Conservation (phyloP, 345 rosid species). For the Hevea brasiliensis region DNA sequence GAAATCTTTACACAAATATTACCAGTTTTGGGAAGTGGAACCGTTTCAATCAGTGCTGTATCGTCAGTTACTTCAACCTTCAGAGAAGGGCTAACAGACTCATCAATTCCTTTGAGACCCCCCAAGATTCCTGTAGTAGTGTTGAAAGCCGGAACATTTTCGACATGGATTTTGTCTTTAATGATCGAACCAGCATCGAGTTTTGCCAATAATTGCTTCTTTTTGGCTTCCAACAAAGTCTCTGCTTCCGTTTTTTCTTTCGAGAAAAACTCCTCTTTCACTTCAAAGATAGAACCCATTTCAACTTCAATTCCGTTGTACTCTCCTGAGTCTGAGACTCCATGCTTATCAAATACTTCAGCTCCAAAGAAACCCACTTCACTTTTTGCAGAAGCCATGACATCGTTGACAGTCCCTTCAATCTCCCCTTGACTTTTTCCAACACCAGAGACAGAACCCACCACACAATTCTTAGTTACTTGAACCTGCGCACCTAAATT, state of each 20-base stretch:
- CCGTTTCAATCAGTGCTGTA: conserved; percentile 60
- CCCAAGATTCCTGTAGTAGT: conserved; percentile 17
- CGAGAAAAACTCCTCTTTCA: neutral
- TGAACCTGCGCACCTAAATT: conserved; percentile 11
- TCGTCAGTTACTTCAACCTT: conserved; percentile 70
- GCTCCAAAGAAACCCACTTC: neutral
- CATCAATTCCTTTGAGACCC: conserved; percentile 28
- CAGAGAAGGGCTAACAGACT: conserved; percentile 42
- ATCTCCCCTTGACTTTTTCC: neutral
- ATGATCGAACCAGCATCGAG: conserved; percentile 52
- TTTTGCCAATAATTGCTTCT: conserved; percentile 55
- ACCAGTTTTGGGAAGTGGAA: conserved; percentile 32
- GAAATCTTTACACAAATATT: conserved; percentile 33
- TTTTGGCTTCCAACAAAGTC: conserved; percentile 55
- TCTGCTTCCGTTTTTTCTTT: conserved; percentile 28
- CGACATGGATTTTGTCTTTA: conserved; percentile 26
- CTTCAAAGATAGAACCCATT: conserved; percentile 12
- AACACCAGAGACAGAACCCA: conserved; percentile 12
- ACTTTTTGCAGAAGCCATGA: conserved; percentile 11
- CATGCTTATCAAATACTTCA: conserved; percentile 19
- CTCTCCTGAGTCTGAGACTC: neutral
- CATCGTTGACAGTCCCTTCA: conserved; percentile 9
- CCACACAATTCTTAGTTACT: conserved; percentile 13
- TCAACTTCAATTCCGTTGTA: neutral
- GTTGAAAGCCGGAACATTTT: conserved; percentile 15